phyloP scores from a whole-genome alignment of 164 flowering plant genomes.

The Houttuynia cordata region DNA sequence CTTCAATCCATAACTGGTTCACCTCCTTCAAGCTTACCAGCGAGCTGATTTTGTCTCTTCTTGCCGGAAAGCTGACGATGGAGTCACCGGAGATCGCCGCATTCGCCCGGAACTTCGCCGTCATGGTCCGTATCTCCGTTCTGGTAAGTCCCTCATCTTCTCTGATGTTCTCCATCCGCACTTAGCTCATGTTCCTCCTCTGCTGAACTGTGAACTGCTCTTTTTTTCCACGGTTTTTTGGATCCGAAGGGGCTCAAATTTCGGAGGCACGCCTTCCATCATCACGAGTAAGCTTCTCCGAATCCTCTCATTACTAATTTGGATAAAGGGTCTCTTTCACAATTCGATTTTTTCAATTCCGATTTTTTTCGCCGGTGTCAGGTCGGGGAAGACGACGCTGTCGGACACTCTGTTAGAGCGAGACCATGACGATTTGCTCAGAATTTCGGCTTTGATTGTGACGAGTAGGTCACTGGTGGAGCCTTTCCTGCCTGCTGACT shows the following conservation, averaged over 20 bases:
- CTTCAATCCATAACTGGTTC: too few relatives aligned
- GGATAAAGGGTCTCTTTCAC: neutral
- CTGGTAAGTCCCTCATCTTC: conserved; percentile 42
- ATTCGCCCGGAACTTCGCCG: conserved; percentile 57
- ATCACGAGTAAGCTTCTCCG: conserved; percentile 34
- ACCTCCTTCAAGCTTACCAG: too few relatives aligned
- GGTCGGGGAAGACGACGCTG: conserved; percentile 72
- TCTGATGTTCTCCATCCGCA: neutral
- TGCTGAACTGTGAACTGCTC: too few relatives aligned
- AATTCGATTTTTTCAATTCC: neutral
- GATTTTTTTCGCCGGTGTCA: too few relatives aligned
- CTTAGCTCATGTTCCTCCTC: neutral
- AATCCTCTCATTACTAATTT: neutral
- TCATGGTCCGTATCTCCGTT: conserved; percentile 71
- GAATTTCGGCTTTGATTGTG: conserved; percentile 26
- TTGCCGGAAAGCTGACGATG: conserved; percentile 28
- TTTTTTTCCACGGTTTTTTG: conserved; percentile 21
- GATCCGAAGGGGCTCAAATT: conserved; percentile 91
- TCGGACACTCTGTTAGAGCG: conserved; percentile 30
- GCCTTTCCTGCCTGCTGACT: conserved; percentile 43
- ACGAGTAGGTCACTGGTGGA: conserved; percentile 80
- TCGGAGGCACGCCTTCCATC: conserved; percentile 74
- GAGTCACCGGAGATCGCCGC: conserved; percentile 49
- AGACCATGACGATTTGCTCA: conserved; percentile 8
- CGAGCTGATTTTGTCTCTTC: too few relatives aligned